Evolutionary conservation across 495 filamentous ascomycete species (phyloP).

Genomic region (Delitschia confertaspora): DNA sequence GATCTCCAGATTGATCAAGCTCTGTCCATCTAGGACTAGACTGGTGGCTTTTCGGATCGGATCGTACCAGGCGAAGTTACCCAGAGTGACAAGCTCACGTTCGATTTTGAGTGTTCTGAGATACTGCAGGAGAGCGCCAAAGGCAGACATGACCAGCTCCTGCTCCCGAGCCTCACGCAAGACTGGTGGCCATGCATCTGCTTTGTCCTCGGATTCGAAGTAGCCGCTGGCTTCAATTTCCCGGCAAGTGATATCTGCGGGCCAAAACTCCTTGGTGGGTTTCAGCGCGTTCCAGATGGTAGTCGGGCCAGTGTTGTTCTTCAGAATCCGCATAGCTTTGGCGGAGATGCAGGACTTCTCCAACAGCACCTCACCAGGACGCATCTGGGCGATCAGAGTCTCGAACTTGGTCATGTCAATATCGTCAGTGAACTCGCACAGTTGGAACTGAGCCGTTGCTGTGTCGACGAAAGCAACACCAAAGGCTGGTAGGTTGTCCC

Average conservation of each 20-base stretch:
- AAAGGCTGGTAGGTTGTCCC: conserved; percentile 71
- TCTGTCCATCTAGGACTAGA: conserved; percentile 91
- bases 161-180: conserved; percentile 67
- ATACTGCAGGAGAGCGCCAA: conserved; percentile 85
- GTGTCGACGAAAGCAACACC: conserved; percentile 93
- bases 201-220: conserved; percentile 56
- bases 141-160: conserved; percentile 81
- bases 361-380: conserved; percentile 79
- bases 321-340: conserved; percentile 84
- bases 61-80: conserved; percentile 86
- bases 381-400: conserved; percentile 89
- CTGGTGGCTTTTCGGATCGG: conserved; percentile 91
- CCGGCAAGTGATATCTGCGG: conserved; percentile 66
- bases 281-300: conserved; percentile 96
- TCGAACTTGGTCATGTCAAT: conserved; percentile 94
- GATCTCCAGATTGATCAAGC: conserved; percentile 92
- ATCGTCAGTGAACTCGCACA: conserved; percentile 88
- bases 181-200: conserved; percentile 70
- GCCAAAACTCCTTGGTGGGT: conserved; percentile 84
- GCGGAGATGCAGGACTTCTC: conserved; percentile 81
- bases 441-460: conserved; percentile 87
- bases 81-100: conserved; percentile 74
- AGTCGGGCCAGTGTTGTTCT: conserved; percentile 86
- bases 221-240: conserved; percentile 78
- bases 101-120: conserved; percentile 78